Base-by-base conservation (phyloP, 257 asterid species). In the Penstemon eatonii region DNA sequence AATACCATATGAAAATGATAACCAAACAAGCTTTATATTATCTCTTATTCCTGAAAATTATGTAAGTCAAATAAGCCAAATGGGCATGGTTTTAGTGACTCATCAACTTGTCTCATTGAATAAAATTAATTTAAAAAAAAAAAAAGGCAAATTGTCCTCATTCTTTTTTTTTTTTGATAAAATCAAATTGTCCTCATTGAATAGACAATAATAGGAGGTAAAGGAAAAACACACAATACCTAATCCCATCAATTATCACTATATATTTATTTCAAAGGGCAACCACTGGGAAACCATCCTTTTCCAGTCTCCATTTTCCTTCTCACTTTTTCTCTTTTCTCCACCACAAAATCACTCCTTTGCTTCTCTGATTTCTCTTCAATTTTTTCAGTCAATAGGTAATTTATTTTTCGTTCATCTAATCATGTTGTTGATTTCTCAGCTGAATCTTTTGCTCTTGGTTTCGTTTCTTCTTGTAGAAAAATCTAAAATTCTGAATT, bases 241-340 rank as follows among this genome's bases (percentile, higher is more conserved):
- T 70, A 74, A 62, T 8, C 18, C 68, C 67, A 11, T 68, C 56
- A 63, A 63, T 38, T 40, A 69, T 25, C 42, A 8, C 37, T 75
- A 60, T 69, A 52, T 66, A 36, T 73, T 70, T 71, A 59, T 72
- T 69, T 69, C 19, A 25, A 6, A 61, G 65, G 76, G 82, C 55
- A 79, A 66, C 77, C 76, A 79, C 80, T 67, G 52, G 74, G 82
- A 80, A 80, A 69, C 76, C 73, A 65, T 79, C 82, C 8, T 39
- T 59, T 39, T 66, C 44, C 68, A 60, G 53, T 68, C 73, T 59
- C 55, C 67, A 74, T 25, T 42, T 68, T 47, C 40, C 46, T 62
- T 57, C 54, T 59, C 49, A 63, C 12, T 56, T 46, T 52, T 68
- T 61, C 58, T 45, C 45, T 64, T 55, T 40, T 71, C 49, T 78